These are phyloP conservation scores for Fraxinus pennsylvanica DNA, from an alignment of 257 asterid species.

Conservation along the genomic window DNA sequence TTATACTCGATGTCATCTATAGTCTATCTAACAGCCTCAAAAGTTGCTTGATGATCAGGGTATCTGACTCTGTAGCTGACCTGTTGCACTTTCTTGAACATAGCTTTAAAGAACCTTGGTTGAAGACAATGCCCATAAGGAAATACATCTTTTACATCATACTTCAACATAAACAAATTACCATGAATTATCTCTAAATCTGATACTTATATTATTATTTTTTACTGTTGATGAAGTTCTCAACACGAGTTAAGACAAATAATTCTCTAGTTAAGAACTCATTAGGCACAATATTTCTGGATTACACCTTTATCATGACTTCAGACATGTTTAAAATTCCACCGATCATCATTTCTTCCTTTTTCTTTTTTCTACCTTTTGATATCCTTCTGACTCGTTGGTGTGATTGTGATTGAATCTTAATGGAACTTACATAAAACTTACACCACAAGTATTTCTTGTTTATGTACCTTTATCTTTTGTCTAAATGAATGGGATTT, in stretches of 20 bases:
- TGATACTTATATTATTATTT: neutral
- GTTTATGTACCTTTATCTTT: neutral
- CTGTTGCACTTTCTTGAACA: neutral
- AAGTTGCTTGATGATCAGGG: slow-evolving; percentile 9
- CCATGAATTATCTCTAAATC: neutral
- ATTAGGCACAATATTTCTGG: neutral
- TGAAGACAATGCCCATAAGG: neutral
- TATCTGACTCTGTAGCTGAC: neutral
- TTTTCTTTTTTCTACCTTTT: slow-evolving; percentile 3
- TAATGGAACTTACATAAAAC: slow-evolving; percentile 5
- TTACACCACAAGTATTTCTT: neutral
- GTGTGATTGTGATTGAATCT: neutral
- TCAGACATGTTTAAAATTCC: neutral
- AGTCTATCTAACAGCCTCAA: neutral
- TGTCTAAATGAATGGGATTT: neutral
- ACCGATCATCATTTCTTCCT: neutral
- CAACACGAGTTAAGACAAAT: neutral
- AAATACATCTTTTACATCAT: slow-evolving; percentile 5
- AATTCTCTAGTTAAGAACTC: neutral
- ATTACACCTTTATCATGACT: neutral
- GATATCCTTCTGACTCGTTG: neutral
- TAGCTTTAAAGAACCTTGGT: slow-evolving; percentile 2
- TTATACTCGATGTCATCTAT: neutral
- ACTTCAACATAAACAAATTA: neutral
- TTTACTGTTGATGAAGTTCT: neutral